Conservation (phyloP, 75 land plant species). For the Azolla pinnata region DNA sequence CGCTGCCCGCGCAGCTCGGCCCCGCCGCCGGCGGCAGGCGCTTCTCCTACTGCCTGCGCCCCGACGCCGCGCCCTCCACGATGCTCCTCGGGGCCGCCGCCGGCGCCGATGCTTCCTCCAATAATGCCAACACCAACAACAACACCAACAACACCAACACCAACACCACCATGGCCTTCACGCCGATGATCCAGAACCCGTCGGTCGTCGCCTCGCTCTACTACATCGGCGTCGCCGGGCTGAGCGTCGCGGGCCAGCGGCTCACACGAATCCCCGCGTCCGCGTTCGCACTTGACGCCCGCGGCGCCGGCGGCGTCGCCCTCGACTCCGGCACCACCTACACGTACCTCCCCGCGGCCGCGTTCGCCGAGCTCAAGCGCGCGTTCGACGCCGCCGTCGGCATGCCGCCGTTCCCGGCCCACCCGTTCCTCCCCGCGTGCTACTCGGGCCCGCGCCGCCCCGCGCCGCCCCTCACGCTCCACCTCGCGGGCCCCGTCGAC, state of each 20-base stretch:
- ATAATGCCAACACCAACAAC: slow-evolving; percentile 4
- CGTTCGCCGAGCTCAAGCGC: slow-evolving; percentile 20
- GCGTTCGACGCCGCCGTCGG: no score
- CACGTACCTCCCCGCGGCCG: slow-evolving; percentile 46
- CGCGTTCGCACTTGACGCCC: slow-evolving; percentile 25
- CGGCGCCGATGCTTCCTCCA: slow-evolving; percentile 15
- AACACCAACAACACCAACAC: no score
- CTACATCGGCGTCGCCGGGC: slow-evolving; percentile 42
- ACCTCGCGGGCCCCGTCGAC: no score
- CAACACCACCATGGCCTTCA: slow-evolving; percentile 19
- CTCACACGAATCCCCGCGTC: slow-evolving; percentile 30
- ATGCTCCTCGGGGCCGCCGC: no score
- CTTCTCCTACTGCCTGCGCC: slow-evolving; percentile 20
- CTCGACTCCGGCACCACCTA: slow-evolving; percentile 80
- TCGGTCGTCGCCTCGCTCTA: slow-evolving; percentile 44
- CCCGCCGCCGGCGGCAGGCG: not conserved
- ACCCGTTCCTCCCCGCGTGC: not conserved
- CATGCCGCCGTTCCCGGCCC: slow-evolving; percentile 9
- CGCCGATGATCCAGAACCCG: slow-evolving; percentile 53
- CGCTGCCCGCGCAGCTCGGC: slow-evolving; percentile 18
- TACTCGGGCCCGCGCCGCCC: not conserved
- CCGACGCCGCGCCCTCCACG: not conserved
- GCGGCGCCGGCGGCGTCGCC: slow-evolving; percentile 63
- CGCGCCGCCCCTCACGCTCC: no score
- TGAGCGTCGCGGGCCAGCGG: slow-evolving; percentile 33